Percentiles rank a stretch among this genome's conserved stretches.
Evolutionary conservation across 129 eudicot genomes (phyloP).

Genomic region (Logfia minima): DNA sequence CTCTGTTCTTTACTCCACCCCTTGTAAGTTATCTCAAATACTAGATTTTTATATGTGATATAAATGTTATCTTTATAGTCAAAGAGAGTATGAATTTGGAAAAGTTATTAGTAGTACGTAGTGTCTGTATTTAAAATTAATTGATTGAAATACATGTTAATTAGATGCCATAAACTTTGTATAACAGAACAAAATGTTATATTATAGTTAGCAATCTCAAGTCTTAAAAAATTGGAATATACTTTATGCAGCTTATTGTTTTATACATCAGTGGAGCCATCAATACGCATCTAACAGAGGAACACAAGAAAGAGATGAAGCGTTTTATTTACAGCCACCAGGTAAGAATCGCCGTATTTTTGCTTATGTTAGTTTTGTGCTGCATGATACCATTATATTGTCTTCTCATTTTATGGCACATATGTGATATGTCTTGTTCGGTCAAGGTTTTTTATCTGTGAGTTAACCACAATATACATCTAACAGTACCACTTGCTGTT

Average conservation of each 20-base stretch:
- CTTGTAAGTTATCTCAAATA: conserved; percentile 34
- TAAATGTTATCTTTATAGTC: too few species aligned
- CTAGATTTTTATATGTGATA: too few species aligned
- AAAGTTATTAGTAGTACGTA: not conserved
- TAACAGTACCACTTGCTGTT: too few species aligned
- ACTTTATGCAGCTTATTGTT: conserved; percentile 43
- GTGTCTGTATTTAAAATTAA: too few species aligned
- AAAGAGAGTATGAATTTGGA: not conserved
- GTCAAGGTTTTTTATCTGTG: too few species aligned
- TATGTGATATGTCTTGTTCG: too few species aligned
- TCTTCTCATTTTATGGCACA: too few species aligned
- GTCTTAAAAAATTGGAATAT: not conserved
- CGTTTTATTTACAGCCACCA: conserved; percentile 65
- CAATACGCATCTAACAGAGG: conserved; percentile 39
- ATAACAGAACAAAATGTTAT: not conserved
- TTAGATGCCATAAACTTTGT: too few species aligned
- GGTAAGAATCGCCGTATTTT: conserved; percentile 18
- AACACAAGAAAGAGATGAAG: conserved; percentile 58
- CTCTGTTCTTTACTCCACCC: conserved; percentile 61
- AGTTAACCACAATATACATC: too few species aligned
- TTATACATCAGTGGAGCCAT: conserved; percentile 60
- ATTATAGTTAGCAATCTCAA: not conserved
- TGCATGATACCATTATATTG: too few species aligned
- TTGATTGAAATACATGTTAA: not conserved
- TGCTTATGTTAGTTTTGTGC: not conserved